Evolutionary conservation across 1,139 yeast genomes (phyloP).

Genomic region (Debaryomyces sp.): DNA sequence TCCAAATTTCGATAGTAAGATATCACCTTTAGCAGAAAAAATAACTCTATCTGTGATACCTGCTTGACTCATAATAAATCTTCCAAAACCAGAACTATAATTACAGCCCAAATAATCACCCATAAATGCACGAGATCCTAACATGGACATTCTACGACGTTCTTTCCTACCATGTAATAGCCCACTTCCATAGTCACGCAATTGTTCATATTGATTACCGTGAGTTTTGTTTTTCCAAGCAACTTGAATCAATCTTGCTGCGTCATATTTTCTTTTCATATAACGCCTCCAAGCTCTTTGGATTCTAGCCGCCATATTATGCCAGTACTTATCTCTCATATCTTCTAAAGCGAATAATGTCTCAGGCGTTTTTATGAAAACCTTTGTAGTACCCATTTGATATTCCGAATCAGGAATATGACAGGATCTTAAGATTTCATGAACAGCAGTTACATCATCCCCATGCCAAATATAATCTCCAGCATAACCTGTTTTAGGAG

Average conservation of each 20-base stretch:
- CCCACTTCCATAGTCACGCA: slow-evolving; percentile 80
- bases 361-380: slow-evolving; percentile 96
- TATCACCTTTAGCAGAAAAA: slow-evolving; percentile 83
- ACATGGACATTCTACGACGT: slow-evolving; percentile 83
- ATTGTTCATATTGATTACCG: slow-evolving; percentile 78
- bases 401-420: slow-evolving; percentile 80
- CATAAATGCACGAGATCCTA: slow-evolving; percentile 89
- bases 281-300: slow-evolving; percentile 97
- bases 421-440: slow-evolving; percentile 76
- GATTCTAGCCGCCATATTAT: slow-evolving; percentile 95
- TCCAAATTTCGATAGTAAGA: slow-evolving; percentile 86
- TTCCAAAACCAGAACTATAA: slow-evolving; percentile 69
- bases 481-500: slow-evolving; percentile 92
- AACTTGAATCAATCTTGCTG: slow-evolving; percentile 82
- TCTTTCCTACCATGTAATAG: slow-evolving; percentile 78
- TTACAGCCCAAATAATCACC: slow-evolving; percentile 94
- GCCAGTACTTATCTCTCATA: slow-evolving; percentile 98
- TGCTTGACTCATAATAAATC: slow-evolving; percentile 63
- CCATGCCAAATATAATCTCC: slow-evolving; percentile 98
- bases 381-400: slow-evolving; percentile 93
- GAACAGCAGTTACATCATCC: slow-evolving; percentile 78
- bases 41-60: slow-evolving; percentile 72
- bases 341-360: slow-evolving; percentile 94
- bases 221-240: slow-evolving; percentile 83
- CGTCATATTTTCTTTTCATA: slow-evolving; percentile 78